Conservation (phyloP, 2,329 filamentous ascomycete genomes). For the Pseudogymnoascus verrucosus region DNA sequence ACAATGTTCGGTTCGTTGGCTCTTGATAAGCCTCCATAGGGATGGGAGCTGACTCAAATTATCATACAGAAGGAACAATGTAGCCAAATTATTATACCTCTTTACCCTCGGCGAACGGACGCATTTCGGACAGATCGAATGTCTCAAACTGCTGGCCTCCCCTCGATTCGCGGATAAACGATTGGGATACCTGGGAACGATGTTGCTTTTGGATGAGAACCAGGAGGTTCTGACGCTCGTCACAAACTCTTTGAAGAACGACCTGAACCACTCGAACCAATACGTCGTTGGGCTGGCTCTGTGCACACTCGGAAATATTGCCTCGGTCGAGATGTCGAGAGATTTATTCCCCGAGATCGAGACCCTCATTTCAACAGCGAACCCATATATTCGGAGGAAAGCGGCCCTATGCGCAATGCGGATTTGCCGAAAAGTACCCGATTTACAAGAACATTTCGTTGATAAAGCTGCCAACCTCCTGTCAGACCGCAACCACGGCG, state of each 20-base stretch:
- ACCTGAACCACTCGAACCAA: constrained; percentile 93
- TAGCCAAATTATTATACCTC: constrained; percentile 94
- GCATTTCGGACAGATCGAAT: constrained; percentile 99
- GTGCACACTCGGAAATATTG: constrained; percentile 94
- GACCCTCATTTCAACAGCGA: constrained; percentile 79
- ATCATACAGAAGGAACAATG: constrained; percentile 79
- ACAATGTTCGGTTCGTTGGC: constrained; percentile 67
- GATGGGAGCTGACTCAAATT: constrained; percentile 14
- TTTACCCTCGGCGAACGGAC: constrained; percentile 96
- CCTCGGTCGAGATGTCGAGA: constrained; percentile 95
- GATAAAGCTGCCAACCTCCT: constrained; percentile 86
- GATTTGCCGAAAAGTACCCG: constrained; percentile 95
- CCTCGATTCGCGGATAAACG: constrained; percentile 97
- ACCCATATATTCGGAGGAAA: constrained; percentile 97
- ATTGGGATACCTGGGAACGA: constrained; percentile 89
- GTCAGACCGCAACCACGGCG: constrained; percentile 91
- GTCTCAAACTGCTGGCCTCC: constrained; percentile 91
- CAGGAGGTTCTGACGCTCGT: constrained; percentile 96
- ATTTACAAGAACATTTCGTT: constrained; percentile 92
- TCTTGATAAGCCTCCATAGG: constrained; percentile 5
- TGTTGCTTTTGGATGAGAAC: constrained; percentile 93
- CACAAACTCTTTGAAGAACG: constrained; percentile 96
- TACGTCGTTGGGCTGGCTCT: constrained; percentile 96
- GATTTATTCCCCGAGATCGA: constrained; percentile 97
- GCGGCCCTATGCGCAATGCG: constrained; percentile 98